These are phyloP conservation scores for Bathelium albidoporum DNA, from an alignment of 495 filamentous ascomycete species.

Conservation along the genomic window DNA sequence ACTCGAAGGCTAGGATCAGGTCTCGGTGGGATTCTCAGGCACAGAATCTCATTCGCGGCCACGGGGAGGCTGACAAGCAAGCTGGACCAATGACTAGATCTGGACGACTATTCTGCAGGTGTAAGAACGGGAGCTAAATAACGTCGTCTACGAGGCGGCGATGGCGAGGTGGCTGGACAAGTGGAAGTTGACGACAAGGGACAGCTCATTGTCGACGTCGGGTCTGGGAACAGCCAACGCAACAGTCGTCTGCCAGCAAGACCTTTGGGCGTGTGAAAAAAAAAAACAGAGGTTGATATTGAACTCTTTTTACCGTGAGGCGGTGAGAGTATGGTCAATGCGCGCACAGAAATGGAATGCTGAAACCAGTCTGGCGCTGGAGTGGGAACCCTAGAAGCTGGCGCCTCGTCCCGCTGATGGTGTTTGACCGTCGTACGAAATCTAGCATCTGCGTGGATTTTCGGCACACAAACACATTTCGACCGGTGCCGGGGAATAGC, in stretches of 20 bases:
- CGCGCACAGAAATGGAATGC: background rate
- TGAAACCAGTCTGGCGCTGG: constrained; percentile 4
- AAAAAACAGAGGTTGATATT: background rate
- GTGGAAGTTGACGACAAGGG: background rate
- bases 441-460: background rate
- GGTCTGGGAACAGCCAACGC: background rate
- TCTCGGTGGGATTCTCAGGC: background rate
- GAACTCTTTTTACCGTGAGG: background rate
- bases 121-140: constrained; percentile 4
- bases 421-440: background rate
- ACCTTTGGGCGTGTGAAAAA: background rate
- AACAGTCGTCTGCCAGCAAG: background rate
- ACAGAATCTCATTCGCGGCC: background rate
- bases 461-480: background rate
- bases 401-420: constrained; percentile 2
- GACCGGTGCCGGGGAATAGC: background rate
- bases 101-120: background rate
- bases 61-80: background rate
- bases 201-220: constrained; percentile 1
- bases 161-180: constrained; percentile 4
- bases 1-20: background rate
- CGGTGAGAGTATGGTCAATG: constrained; percentile 5
- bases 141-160: constrained; percentile 1
- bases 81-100: background rate
- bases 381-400: background rate